phyloP scores from a whole-genome alignment of 2,329 filamentous ascomycete genomes.

The Trichophyton verrucosum region DNA sequence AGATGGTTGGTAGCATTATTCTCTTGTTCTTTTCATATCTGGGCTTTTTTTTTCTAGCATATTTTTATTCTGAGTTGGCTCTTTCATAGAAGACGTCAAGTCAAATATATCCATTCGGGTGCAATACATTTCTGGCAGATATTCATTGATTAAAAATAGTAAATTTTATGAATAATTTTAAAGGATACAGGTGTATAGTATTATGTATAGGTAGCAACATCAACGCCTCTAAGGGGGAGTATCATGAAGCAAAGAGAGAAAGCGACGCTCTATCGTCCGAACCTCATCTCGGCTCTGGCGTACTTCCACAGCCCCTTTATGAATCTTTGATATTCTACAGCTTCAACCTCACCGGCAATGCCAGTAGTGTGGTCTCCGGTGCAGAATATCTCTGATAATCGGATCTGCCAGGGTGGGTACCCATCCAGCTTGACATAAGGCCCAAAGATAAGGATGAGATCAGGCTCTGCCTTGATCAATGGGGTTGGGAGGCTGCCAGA shows the following conservation, averaged over 20 bases:
- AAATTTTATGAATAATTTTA: not conserved
- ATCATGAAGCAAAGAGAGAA: not conserved
- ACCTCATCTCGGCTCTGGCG: constrained; percentile 76
- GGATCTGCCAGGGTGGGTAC: constrained; percentile 93
- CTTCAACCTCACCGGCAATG: constrained; percentile 26
- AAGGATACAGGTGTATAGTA: not conserved
- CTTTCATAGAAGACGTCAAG: too few relatives aligned
- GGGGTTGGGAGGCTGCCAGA: not conserved
- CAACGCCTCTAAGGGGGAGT: not conserved
- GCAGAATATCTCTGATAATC: constrained; percentile 84
- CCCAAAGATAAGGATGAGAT: constrained; percentile 76
- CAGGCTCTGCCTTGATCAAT: constrained; percentile 70
- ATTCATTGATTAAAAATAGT: not conserved
- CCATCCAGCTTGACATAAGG: constrained; percentile 73
- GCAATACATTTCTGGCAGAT: not conserved
- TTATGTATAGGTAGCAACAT: not conserved
- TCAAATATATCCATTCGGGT: not conserved
- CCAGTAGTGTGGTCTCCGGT: constrained; percentile 34
- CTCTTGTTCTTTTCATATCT: not conserved
- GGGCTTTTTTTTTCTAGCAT: not conserved
- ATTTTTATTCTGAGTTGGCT: not conserved
- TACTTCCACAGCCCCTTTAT: constrained; percentile 71
- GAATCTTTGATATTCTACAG: constrained; percentile 88
- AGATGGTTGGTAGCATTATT: not conserved
- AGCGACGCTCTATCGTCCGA: constrained; percentile 44